Percentiles rank a stretch among this genome's conserved stretches.
Conservation (phyloP, 805 yeast species). For the Yamadazyma nakazawae region DNA sequence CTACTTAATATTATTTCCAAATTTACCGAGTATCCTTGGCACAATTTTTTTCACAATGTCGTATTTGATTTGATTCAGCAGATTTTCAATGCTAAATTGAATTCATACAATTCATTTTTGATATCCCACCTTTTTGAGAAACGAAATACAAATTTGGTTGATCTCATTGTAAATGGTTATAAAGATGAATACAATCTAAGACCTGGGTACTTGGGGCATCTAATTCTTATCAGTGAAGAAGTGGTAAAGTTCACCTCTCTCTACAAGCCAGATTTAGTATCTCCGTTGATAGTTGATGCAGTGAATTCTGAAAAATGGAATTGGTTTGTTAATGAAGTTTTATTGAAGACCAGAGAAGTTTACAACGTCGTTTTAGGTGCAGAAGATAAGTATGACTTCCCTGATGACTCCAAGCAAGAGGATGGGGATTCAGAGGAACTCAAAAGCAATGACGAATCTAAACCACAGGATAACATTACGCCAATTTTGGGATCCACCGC, state of each 20-base stretch:
- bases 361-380: conserved; percentile 58
- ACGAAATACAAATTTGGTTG: conserved; percentile 23
- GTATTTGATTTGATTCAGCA: conserved; percentile 97
- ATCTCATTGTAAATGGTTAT: conserved; percentile 24
- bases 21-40: conserved; percentile 91
- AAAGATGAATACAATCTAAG: conserved; percentile 47
- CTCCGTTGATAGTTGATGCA: conserved; percentile 50
- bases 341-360: conserved; percentile 52
- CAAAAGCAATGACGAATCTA: conserved; percentile 10
- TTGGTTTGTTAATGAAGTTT: conserved; percentile 46
- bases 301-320: conserved; percentile 49
- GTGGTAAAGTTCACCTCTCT: conserved; percentile 80
- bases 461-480: conserved; percentile 16
- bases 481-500: conserved; percentile 16
- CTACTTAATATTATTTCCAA: conserved; percentile 64
- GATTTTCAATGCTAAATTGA: conserved; percentile 85
- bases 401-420: conserved; percentile 1
- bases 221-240: conserved; percentile 91
- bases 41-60: conserved; percentile 94
- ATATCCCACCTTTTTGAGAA: conserved; percentile 28
- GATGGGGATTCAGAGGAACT: conserved; percentile 8
- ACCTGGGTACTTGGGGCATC: conserved; percentile 96
- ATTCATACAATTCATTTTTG: conserved; percentile 68
- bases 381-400: conserved; percentile 15
- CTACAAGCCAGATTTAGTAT: conserved; percentile 57